Evolutionary conservation across 164 flowering plant genomes (phyloP), one percentile per base, ranked within the genome.

Genomic region (Dillenia turbinata): DNA sequence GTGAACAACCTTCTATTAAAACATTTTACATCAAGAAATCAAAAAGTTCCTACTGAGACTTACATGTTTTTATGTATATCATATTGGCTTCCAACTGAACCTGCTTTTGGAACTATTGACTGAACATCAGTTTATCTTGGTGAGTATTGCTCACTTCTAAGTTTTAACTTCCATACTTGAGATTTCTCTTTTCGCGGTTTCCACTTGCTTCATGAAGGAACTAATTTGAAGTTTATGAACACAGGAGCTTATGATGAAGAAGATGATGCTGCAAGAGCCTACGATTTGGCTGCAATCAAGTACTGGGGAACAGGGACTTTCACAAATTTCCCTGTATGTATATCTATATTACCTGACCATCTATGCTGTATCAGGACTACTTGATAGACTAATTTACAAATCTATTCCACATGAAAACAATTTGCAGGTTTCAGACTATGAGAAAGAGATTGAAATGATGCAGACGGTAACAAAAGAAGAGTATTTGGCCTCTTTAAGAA

Each of bases 191-290:
- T 26, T 26, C 33, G 5, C 5, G 17, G 10, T 19, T 50, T 26
- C 33, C 3, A 26, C 33, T 26, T 26, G 33, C 33, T 26, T 26
- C 5, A 5, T 26, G 33, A 26, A 26, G 3, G 33, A 19, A n/a
- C 6, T 24, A 19, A 13, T 61, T 16, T 48, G 9, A 16, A 33
- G 44, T 44, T 44, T 11, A 8, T 10, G 33, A 60, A 19, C 10
- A 46, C 12, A 81, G 83, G 85, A 16, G 87, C 83, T 49, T 83
- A 79, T 77, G 85, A 81, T 74, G 77, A 77, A 44, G 87, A 83
- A 67, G 85, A 80, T 69, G 59, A 80, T 47, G 87, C 85, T n/a
- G 87, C 85, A 14, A 73, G 84, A 64, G 81, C 84, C 9, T 83
- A 78, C 67, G 87, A 83, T 65, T 67, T 82, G 60, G 84, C 86